Conservation (phyloP, 208 protist species). For the Entamoeba moshkovskii region DNA sequence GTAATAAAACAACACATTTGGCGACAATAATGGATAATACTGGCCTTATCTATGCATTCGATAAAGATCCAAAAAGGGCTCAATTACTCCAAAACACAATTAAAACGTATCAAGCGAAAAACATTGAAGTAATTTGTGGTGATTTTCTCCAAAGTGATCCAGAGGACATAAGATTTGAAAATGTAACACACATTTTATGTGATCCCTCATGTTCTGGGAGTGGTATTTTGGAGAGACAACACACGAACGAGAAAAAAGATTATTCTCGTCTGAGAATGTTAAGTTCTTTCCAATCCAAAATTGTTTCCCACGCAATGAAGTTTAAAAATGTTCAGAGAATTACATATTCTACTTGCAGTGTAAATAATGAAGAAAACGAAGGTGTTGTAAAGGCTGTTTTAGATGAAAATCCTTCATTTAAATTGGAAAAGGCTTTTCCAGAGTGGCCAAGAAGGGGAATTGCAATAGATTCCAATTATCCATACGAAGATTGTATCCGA, state of each 20-base stretch:
- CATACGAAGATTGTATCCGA: neutral
- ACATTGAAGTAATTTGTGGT: neutral
- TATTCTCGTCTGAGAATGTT: neutral
- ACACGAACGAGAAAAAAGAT: neutral
- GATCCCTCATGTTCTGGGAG: constrained; percentile 7
- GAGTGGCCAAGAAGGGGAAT: neutral
- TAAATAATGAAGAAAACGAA: constrained; percentile 9
- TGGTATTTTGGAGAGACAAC: neutral
- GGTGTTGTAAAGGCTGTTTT: constrained; percentile 2
- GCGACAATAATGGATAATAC: constrained; percentile 9
- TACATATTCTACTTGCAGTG: constrained; percentile 13
- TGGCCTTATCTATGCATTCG: constrained; percentile 19
- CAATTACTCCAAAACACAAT: neutral
- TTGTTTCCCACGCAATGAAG: neutral
- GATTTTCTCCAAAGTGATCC: neutral
- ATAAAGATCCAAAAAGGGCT: constrained; percentile 9
- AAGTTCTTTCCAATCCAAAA: neutral
- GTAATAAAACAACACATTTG: constrained; percentile 27
- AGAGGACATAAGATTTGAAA: neutral
- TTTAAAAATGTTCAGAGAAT: neutral
- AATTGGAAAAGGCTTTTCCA: neutral
- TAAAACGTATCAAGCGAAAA: neutral
- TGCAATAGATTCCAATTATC: neutral
- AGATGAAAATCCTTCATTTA: neutral
- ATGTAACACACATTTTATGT: constrained; percentile 12